Percentiles rank a stretch among this genome's conserved stretches.
Conservation (phyloP, 257 asterid genomes). For the Solanum ossicruentum region DNA sequence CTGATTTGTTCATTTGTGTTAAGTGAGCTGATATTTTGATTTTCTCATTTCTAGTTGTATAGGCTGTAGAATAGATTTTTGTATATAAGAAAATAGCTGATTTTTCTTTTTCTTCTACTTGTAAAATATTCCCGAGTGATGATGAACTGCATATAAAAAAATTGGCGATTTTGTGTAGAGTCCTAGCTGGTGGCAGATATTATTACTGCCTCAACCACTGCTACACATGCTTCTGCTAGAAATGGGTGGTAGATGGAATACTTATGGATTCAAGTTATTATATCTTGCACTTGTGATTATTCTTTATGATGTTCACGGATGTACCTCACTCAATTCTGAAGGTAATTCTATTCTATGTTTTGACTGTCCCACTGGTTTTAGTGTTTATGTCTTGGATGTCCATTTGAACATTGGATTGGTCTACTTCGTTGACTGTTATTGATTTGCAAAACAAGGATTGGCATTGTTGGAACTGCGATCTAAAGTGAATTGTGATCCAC, state of each 20-base stretch:
- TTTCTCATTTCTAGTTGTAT: slow-evolving; percentile 4
- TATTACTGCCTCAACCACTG: slow-evolving; percentile 40
- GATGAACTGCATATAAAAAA: slow-evolving; percentile 18
- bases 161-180: slow-evolving; percentile 58
- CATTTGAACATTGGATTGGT: neutral
- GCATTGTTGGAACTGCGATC: slow-evolving; percentile 53
- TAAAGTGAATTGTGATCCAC: slow-evolving; percentile 53
- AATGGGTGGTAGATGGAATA: slow-evolving; percentile 63
- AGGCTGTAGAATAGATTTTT: slow-evolving; percentile 23
- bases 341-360: slow-evolving; percentile 26
- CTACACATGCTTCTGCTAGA: slow-evolving; percentile 31
- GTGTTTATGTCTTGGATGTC: neutral
- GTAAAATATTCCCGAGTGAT: slow-evolving; percentile 32
- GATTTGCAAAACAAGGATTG: slow-evolving; percentile 33
- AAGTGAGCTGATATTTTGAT: slow-evolving; percentile 5
- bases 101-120: slow-evolving; percentile 4
- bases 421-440: neutral
- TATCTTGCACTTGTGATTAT: slow-evolving; percentile 32
- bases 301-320: slow-evolving; percentile 23
- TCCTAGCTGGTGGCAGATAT: slow-evolving; percentile 55
- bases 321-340: slow-evolving; percentile 53
- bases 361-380: neutral
- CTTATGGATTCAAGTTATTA: slow-evolving; percentile 29
- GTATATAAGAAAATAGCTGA: neutral
- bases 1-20: slow-evolving; percentile 8